Percentiles rank a stretch among this genome's conserved stretches.
Conservation (phyloP, 2,329 filamentous ascomycete genomes). For the Tolypocladium tropicale region DNA sequence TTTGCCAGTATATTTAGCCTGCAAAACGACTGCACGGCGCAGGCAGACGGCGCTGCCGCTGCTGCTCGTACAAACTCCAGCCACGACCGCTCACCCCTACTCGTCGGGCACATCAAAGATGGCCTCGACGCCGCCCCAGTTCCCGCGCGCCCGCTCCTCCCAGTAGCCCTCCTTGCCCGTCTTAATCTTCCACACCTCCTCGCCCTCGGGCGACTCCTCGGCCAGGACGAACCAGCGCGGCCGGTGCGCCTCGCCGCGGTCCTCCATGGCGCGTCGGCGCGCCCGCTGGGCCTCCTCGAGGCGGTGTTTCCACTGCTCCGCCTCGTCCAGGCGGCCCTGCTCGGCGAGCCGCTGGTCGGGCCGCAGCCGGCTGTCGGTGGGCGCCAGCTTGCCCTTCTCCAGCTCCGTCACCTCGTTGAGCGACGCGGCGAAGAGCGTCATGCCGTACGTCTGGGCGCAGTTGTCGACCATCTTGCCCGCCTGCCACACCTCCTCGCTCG, state of each 20-base stretch:
- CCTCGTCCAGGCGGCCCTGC: slow-evolving; percentile 68
- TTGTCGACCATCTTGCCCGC: slow-evolving; percentile 71
- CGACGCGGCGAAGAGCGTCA: slow-evolving; percentile 74
- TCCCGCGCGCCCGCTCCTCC: slow-evolving; percentile 65
- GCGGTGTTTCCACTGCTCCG: slow-evolving; percentile 71
- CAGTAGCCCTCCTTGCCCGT: slow-evolving; percentile 83
- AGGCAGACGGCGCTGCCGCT: not conserved
- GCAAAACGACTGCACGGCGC: not conserved
- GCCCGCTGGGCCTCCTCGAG: slow-evolving; percentile 79
- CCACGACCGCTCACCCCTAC: slow-evolving; percentile 9
- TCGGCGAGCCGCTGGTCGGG: slow-evolving; percentile 85
- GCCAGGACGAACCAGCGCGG: slow-evolving; percentile 80
- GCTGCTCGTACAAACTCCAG: not conserved
- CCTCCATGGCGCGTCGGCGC: slow-evolving; percentile 66
- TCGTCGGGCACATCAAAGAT: slow-evolving; percentile 31
- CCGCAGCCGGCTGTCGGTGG: slow-evolving; percentile 73
- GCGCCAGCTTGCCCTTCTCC: slow-evolving; percentile 63
- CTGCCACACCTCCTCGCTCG: slow-evolving; percentile 65
- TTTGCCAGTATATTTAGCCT: not conserved
- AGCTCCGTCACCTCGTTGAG: slow-evolving; percentile 82
- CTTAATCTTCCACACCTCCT: slow-evolving; percentile 68
- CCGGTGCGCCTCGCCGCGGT: slow-evolving; percentile 57
- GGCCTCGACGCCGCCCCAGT: slow-evolving; percentile 50
- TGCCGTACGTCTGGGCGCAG: slow-evolving; percentile 70
- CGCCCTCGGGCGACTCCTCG: slow-evolving; percentile 44